Conservation (phyloP, 208 protist species). For the Wallacemonas sp. region DNA sequence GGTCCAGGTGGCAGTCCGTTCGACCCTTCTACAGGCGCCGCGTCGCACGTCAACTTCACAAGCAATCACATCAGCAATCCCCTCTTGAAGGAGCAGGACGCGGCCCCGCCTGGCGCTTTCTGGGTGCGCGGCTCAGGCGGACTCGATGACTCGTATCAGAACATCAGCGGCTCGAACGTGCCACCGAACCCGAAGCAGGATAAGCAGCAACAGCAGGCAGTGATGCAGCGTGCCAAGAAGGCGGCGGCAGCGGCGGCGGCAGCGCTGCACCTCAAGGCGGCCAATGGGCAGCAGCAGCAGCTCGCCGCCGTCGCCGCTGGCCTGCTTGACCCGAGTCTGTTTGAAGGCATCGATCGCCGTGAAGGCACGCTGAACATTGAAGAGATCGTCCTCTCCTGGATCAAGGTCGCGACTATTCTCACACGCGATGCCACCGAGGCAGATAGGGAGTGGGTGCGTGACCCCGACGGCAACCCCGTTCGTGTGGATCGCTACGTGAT, state of each 20-base stretch:
- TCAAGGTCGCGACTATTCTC: conserved; percentile 47
- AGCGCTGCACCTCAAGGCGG: not conserved
- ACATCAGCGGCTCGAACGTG: conserved; percentile 33
- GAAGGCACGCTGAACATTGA: conserved; percentile 68
- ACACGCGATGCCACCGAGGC: conserved; percentile 51
- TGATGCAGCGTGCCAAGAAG: conserved; percentile 37
- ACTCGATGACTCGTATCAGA: conserved; percentile 39
- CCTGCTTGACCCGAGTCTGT: conserved; percentile 15
- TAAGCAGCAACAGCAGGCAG: conserved; percentile 46
- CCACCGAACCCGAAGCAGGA: conserved; percentile 32
- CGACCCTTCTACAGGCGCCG: not conserved
- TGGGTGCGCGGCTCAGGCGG: conserved; percentile 60
- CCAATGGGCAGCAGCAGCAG: conserved; percentile 14
- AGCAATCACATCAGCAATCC: conserved; percentile 44
- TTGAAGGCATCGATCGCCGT: conserved; percentile 32
- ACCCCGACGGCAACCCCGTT: conserved; percentile 37
- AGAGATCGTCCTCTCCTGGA: conserved; percentile 76
- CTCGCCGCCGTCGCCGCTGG: conserved; percentile 10
- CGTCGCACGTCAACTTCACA: conserved; percentile 24
- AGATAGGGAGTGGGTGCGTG: conserved; percentile 59
- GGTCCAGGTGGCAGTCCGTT: too few species aligned
- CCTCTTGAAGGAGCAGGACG: conserved; percentile 29
- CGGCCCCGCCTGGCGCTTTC: conserved; percentile 42
- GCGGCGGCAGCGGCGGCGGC: conserved; percentile 18
- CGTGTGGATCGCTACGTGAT: conserved; percentile 74